Base-by-base conservation (phyloP, 345 rosid species). In the Brassica rapa region DNA sequence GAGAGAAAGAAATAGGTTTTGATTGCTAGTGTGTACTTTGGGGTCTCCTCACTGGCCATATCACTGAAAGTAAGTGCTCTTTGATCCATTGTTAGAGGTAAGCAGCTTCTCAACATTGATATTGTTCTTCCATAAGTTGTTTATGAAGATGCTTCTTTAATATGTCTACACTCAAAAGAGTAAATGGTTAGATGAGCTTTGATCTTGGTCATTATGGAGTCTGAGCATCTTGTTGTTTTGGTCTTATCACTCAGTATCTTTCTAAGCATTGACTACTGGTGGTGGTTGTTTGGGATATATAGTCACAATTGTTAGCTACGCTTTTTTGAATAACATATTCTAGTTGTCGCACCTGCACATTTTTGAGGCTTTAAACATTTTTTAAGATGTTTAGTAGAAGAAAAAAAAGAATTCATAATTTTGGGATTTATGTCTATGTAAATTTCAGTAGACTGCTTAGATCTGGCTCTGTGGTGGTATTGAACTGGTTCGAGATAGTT, bases 181-280 rank as follows among this genome's bases (percentile, higher is more conserved):
- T 59, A 59, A 23, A 10, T 9, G 24, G 62, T 23, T 19, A 9
- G 11, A 64, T 1, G 23, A 39, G 51, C n/a, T 74, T 64, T 63
- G 51, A 64, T 30, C 37, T 74, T 64, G 4, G 57, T 55, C 57
- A 6, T 73, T 63, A 19, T 73, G 24, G 32, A 73, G 23, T 51
- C 15, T 46, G 4, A 74, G 0, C 64, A 35, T 23, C 11, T 51
- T 73, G 1, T 14, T 23, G 64, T 15, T 65, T 70, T 64, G 10
- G 49, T 41, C 49, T 3, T 2, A 41, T 41, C 49, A 41, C 49
- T 10, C 14, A 11, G 14, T 10, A 41, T 10, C 14, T 41, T 41
- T 10, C 49, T 41, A 10, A 41, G 49, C 49, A 41, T 21, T 63
- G 11, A 5, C 11, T 74, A 10, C 2, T 10, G 1, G 11, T 33